Percentiles rank a stretch among this genome's conserved stretches.
Evolutionary conservation across 495 filamentous ascomycete species (phyloP).

Genomic region (Aspergillus olivimuriae): DNA sequence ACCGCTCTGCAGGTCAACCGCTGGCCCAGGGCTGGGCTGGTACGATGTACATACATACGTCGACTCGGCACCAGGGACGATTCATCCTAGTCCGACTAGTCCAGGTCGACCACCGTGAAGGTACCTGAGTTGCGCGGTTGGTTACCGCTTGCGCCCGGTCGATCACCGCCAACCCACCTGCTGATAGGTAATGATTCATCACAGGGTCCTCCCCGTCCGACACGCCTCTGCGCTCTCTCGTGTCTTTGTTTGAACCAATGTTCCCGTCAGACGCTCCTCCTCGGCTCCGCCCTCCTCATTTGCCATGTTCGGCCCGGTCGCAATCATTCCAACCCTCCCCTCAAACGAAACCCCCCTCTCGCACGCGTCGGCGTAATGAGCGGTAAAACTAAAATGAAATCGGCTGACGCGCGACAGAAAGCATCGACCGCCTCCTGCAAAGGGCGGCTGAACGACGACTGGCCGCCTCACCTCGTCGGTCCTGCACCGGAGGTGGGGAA

Average conservation of each 20-base stretch:
- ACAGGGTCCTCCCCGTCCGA: conserved; percentile 2
- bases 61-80: no score
- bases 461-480: conserved; percentile 13
- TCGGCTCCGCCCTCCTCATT: background rate
- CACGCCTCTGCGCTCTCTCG: background rate
- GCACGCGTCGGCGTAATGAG: no score
- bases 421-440: conserved; percentile 1
- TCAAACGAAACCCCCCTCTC: no score
- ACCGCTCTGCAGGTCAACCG: no score
- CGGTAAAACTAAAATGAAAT: no score
- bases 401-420: background rate
- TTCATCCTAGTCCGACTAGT: background rate
- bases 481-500: conserved; percentile 7
- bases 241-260: background rate
- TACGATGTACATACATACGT: no score
- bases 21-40: no score
- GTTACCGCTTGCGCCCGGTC: conserved; percentile 8
- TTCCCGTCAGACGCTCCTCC: background rate
- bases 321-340: no score
- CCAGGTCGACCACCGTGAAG: no score
- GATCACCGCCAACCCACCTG: conserved; percentile 8
- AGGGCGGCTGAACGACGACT: conserved; percentile 11
- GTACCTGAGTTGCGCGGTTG: background rate
- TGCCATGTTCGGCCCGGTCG: no score
- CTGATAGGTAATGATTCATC: conserved; percentile 5